phyloP scores from a whole-genome alignment of 192 early-diverging fungal genomes.

The Coemansia sp. region DNA sequence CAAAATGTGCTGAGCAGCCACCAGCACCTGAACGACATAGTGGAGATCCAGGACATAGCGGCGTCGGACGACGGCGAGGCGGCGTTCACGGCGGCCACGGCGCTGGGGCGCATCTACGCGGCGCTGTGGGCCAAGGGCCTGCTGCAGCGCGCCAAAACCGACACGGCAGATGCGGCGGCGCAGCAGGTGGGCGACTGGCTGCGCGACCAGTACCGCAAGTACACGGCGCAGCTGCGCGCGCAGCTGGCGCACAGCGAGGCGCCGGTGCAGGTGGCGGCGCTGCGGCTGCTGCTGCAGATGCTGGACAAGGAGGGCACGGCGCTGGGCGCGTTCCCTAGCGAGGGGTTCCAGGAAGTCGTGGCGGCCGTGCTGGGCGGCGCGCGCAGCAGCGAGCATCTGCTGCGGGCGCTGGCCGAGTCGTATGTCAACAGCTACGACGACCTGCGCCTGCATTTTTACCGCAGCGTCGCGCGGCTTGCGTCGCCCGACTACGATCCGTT shows the following conservation, averaged over 20 bases:
- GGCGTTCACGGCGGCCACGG: slow-evolving; percentile 65
- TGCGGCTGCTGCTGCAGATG: slow-evolving; percentile 69
- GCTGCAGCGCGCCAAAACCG: slow-evolving; percentile 12
- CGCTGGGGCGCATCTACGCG: slow-evolving; percentile 69
- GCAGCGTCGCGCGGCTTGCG: slow-evolving; percentile 52
- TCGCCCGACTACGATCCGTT: slow-evolving; percentile 36
- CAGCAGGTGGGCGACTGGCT: slow-evolving; percentile 70
- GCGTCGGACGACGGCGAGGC: slow-evolving; percentile 54
- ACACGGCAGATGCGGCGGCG: slow-evolving; percentile 10
- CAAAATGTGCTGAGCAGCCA: slow-evolving; percentile 61
- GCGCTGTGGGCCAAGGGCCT: slow-evolving; percentile 38
- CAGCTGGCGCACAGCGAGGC: slow-evolving; percentile 60
- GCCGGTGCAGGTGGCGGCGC: slow-evolving; percentile 69
- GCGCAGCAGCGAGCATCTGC: slow-evolving; percentile 60
- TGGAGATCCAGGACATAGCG: slow-evolving; percentile 46
- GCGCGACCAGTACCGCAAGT: slow-evolving; percentile 71
- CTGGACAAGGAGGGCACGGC: slow-evolving; percentile 61
- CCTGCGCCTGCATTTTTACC: slow-evolving; percentile 76
- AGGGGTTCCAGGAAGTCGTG: slow-evolving; percentile 56
- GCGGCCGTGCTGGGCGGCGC: slow-evolving; percentile 56
- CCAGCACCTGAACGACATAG: slow-evolving; percentile 73
- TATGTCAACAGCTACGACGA: slow-evolving; percentile 81
- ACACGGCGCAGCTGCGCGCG: slow-evolving; percentile 51
- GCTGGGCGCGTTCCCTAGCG: slow-evolving; percentile 63
- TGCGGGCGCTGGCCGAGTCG: slow-evolving; percentile 61